These are phyloP conservation scores for Omphalotus olearius DNA, from an alignment of 1,284 basidiomycete species.

Conservation along the genomic window DNA sequence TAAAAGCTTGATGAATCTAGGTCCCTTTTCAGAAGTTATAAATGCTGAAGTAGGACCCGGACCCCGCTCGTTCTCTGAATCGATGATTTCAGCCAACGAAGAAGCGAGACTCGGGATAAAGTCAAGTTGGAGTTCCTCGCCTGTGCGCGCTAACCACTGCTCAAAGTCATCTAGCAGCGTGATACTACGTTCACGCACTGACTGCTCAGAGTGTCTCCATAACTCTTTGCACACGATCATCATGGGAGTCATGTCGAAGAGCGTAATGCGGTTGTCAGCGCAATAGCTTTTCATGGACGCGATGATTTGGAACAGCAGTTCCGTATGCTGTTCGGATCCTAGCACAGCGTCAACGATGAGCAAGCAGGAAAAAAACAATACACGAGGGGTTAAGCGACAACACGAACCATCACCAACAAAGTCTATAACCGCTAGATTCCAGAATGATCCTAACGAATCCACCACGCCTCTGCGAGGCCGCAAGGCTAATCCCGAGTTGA, in stretches of 20 bases:
- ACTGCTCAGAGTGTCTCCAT: conserved; percentile 10
- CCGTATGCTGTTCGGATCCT: conserved; percentile 6
- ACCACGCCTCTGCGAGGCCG: background rate
- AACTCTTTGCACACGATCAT: conserved; percentile 11
- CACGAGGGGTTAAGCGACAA: background rate
- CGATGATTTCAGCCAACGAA: conserved; percentile 12
- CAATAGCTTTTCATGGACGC: conserved; percentile 9
- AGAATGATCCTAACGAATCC: conserved; percentile 12
- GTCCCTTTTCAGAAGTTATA: conserved; percentile 9
- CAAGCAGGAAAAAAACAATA: background rate
- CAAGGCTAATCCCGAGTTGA: conserved; percentile 3
- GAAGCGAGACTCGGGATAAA: conserved; percentile 12
- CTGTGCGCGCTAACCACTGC: conserved; percentile 10
- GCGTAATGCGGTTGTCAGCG: conserved; percentile 11
- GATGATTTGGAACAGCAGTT: conserved; percentile 13
- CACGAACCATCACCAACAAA: conserved; percentile 14
- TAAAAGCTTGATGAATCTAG: conserved; percentile 9
- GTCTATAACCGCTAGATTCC: conserved; percentile 11
- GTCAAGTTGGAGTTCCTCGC: conserved; percentile 7
- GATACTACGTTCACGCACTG: conserved; percentile 9
- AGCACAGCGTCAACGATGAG: background rate
- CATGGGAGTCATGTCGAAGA: conserved; percentile 13
- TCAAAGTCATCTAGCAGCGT: conserved; percentile 11
- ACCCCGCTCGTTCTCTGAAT: conserved; percentile 5
- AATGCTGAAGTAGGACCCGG: conserved; percentile 8